Percentiles rank a stretch among this genome's conserved stretches.
Conservation (phyloP, 306 rosid species). For the Carpinus fangiana region DNA sequence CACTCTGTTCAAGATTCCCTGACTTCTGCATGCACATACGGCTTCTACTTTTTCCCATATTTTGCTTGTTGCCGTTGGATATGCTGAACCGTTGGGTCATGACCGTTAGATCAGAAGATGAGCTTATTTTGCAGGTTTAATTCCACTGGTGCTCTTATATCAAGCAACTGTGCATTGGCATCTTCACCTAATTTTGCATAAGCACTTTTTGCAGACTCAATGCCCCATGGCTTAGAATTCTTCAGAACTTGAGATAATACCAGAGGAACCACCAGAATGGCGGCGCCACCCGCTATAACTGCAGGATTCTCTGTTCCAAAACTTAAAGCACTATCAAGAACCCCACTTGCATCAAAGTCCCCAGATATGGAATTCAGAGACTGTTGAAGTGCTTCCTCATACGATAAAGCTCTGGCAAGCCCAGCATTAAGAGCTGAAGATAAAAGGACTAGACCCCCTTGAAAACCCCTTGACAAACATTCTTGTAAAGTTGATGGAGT, state of each 20-base stretch:
- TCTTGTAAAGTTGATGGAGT: slow-evolving; percentile 30
- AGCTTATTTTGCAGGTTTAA: too few relatives aligned
- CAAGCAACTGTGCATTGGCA: slow-evolving; percentile 73
- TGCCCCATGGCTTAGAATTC: slow-evolving; percentile 81
- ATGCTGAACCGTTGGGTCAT: too few relatives aligned
- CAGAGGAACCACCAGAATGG: slow-evolving; percentile 72
- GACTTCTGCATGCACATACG: too few relatives aligned
- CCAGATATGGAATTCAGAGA: slow-evolving; percentile 31
- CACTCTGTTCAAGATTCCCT: too few relatives aligned
- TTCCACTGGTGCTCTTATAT: slow-evolving; percentile 70
- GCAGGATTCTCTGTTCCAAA: slow-evolving; percentile 75
- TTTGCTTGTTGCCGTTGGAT: too few relatives aligned
- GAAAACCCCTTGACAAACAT: slow-evolving; percentile 37
- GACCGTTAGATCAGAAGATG: too few relatives aligned
- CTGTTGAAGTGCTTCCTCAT: slow-evolving; percentile 73
- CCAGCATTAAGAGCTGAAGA: slow-evolving; percentile 59
- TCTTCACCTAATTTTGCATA: slow-evolving; percentile 76
- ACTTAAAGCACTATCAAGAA: slow-evolving; percentile 47
- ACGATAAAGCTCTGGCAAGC: slow-evolving; percentile 65
- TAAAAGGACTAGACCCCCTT: slow-evolving; percentile 54
- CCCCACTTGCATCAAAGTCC: slow-evolving; percentile 52
- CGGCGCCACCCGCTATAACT: slow-evolving; percentile 70
- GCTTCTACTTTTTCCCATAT: too few relatives aligned
- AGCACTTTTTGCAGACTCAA: slow-evolving; percentile 85
- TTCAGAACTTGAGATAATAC: slow-evolving; percentile 69